Evolutionary conservation across 331 rosid species (phyloP), one percentile per base, ranked within the genome.

Genomic region (Telfairia occidentalis): DNA sequence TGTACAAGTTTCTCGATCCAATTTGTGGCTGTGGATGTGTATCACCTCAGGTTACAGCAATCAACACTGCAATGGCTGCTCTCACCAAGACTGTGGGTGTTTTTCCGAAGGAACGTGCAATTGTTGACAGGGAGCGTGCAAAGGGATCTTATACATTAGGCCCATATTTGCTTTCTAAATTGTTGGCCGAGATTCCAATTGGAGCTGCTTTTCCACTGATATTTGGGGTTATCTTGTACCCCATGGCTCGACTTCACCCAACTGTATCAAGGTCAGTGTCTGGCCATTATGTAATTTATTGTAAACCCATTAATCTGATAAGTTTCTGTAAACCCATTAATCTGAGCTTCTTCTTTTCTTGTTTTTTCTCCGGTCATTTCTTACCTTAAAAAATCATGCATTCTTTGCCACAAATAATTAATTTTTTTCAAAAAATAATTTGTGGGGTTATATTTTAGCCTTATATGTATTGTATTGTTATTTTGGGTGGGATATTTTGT

Each of bases 51-150:
- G 98, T 89, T 83, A 86, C 98, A 78, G 97, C 95, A 65, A 94
- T 94, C 85, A 94, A 92, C 86, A 91, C 97, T 9, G 98, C 98
- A 67, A 89, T 91, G 97, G 96, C 97, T 71, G 98, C 98, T 86
- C 97, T 94, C 77, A 94, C 96, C 75, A 91, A 94, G 88, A 94
- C 95, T 13, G 84, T 84, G 4, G 89, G 97, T 28, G 96, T 91
- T 70, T 94, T 91, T 83, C 96, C 98, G 2, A 94, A 87, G 87
- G 97, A 94, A 78, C 89, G 89, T 61, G 85, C 91, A 32, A 91
- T 94, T 81, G 98, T 94, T 32, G 94, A 89, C 49, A 94, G 98
- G 87, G 96, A 94, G 85, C 91, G 87, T 13, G 85, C 86, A 55
- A 89, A 91, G 80, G 98, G 96, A 74, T 94, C 95, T 76, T 94